These are phyloP conservation scores for Cyanidioschyzon merolae DNA, from an alignment of 23 red algal species.

Conservation along the genomic window DNA sequence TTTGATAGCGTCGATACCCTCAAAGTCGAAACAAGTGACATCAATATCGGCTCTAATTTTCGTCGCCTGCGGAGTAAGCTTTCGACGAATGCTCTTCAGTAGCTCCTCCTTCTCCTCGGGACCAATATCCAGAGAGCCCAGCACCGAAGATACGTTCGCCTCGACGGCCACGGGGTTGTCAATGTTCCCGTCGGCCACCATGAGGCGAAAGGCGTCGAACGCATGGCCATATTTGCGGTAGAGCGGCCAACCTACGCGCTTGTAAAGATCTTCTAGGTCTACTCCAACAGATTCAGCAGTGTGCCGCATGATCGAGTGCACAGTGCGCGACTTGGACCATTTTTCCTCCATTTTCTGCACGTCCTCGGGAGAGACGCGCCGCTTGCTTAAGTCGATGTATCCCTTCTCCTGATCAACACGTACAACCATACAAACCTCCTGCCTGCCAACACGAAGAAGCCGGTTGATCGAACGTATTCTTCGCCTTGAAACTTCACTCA, in stretches of 20 bases:
- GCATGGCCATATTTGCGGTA: slow-evolving; percentile 89
- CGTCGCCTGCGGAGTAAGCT: slow-evolving; percentile 64
- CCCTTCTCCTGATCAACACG: slow-evolving; percentile 95
- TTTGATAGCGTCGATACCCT: slow-evolving; percentile 92
- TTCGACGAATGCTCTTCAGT: slow-evolving; percentile 56
- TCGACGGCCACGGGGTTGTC: slow-evolving; percentile 18
- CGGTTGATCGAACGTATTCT: slow-evolving; percentile 98
- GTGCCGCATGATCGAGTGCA: slow-evolving; percentile 96
- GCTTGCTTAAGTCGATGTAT: slow-evolving; percentile 98
- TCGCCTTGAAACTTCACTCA: slow-evolving; percentile 90
- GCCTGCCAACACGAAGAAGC: slow-evolving; percentile 77
- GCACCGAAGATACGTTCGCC: slow-evolving; percentile 17
- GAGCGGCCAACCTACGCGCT: slow-evolving; percentile 86
- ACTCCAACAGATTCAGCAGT: slow-evolving; percentile 71
- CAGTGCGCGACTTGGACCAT: slow-evolving; percentile 91
- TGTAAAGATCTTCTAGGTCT: slow-evolving; percentile 85
- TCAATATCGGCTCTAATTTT: slow-evolving; percentile 95
- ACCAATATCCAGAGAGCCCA: slow-evolving; percentile 60
- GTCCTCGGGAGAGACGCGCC: slow-evolving; percentile 83
- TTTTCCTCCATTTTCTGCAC: slow-evolving; percentile 92
- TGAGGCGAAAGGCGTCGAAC: slow-evolving; percentile 78
- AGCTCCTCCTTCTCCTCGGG: slow-evolving; percentile 67
- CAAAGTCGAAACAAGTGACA: slow-evolving; percentile 85
- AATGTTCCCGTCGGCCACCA: slow-evolving; percentile 42
- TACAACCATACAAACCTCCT: slow-evolving; percentile 85